A percentile compares a stretch with the other conserved stretches of the same genome.
These are phyloP conservation scores for Fistulifera solaris DNA, from an alignment of 108 stramenopile species.

Conservation along the genomic window DNA sequence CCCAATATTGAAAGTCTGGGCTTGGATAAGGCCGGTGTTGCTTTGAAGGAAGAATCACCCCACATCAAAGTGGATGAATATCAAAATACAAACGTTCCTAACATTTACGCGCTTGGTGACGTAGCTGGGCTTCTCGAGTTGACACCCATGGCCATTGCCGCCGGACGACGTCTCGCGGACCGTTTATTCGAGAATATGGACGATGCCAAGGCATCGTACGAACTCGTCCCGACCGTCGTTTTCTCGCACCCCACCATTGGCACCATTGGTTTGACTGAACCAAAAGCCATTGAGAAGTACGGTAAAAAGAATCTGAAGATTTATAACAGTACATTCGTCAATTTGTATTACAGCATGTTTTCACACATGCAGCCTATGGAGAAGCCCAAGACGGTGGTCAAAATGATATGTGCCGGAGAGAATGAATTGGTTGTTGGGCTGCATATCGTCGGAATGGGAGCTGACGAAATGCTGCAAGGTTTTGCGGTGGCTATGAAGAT, in stretches of 20 bases:
- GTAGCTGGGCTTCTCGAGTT: conserved; percentile 78
- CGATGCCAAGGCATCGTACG: conserved; percentile 55
- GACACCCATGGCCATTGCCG: conserved; percentile 93
- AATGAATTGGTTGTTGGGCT: conserved; percentile 89
- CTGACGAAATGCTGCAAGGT: conserved; percentile 95
- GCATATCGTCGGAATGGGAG: conserved; percentile 89
- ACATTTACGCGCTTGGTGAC: conserved; percentile 90
- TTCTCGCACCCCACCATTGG: conserved; percentile 88
- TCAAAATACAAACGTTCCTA: conserved; percentile 67
- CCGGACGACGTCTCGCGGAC: conserved; percentile 83
- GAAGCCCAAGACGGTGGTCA: conserved; percentile 91
- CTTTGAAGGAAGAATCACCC: conserved; percentile 12
- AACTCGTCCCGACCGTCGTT: conserved; percentile 81
- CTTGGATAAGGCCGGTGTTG: conserved; percentile 57
- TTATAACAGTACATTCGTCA: conserved; percentile 85
- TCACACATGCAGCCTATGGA: conserved; percentile 65
- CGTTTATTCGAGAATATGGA: conserved; percentile 66
- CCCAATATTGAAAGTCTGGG: conserved; percentile 54
- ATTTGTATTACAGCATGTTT: conserved; percentile 82
- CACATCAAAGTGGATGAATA: conserved; percentile 79
- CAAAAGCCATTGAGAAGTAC: conserved; percentile 75
- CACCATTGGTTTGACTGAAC: conserved; percentile 81
- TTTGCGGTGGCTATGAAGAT: conserved; percentile 87
- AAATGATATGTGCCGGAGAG: conserved; percentile 78
- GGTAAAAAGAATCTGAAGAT: conserved; percentile 85